phyloP scores from a whole-genome alignment of 257 asterid genomes.

The Solanum chiquidenum region DNA sequence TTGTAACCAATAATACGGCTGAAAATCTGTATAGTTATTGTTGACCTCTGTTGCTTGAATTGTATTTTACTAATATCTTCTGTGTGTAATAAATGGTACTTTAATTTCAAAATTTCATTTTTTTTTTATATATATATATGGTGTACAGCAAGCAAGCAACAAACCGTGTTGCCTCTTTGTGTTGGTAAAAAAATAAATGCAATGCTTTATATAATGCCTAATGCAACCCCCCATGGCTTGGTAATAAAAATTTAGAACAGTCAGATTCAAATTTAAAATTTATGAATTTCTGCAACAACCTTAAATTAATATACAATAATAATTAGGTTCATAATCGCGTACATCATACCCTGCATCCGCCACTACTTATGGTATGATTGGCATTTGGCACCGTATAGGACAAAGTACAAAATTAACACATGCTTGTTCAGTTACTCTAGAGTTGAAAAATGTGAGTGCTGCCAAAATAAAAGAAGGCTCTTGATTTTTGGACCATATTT shows the following conservation, averaged over 20 bases:
- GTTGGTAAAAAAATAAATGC: neutral
- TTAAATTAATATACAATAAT: neutral
- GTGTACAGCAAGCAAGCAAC: neutral
- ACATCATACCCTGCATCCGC: neutral
- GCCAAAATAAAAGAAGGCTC: neutral
- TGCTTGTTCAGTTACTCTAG: neutral
- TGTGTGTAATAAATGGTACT: neutral
- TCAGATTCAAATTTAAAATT: neutral
- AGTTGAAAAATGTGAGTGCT: neutral
- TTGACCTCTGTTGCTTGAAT: neutral
- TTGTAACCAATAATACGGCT: neutral
- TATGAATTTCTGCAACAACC: accelerated
- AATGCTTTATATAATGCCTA: neutral
- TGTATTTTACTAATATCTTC: neutral
- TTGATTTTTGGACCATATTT: neutral
- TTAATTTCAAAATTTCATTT: neutral
- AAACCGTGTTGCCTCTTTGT: neutral
- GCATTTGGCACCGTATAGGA: neutral
- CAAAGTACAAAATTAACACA: neutral
- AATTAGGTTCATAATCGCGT: neutral
- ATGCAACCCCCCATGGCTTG: neutral
- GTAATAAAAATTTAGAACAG: neutral
- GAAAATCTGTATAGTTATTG: neutral
- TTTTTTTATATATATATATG: neutral
- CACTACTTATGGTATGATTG: neutral